Percentiles rank a stretch among this genome's conserved stretches.
phyloP scores from a whole-genome alignment of 768 basidiomycete genomes.

The Termitomyces sp. region DNA sequence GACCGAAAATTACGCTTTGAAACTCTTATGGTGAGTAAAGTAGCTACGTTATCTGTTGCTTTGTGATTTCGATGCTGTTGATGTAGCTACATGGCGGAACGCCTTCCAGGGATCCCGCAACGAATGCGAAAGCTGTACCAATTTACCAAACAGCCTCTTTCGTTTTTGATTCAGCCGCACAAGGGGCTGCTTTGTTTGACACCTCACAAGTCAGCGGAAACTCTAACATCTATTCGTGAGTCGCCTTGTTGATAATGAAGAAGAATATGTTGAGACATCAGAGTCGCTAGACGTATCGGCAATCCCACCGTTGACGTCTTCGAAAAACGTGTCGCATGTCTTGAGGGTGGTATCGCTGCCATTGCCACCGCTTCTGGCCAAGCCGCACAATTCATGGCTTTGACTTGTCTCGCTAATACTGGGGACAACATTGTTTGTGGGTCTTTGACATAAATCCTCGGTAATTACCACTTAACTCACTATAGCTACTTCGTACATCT shows the following conservation, averaged over 20 bases:
- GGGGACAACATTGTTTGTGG: slow-evolving; percentile 67
- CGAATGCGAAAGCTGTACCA: slow-evolving; percentile 58
- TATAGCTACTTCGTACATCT: slow-evolving; percentile 7
- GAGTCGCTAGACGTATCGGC: slow-evolving; percentile 4
- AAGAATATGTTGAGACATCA: background rate
- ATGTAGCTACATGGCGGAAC: slow-evolving; percentile 57
- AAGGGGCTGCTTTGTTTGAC: slow-evolving; percentile 26
- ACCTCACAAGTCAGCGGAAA: slow-evolving; percentile 2
- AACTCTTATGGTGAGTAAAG: slow-evolving; percentile 24
- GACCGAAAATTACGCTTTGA: slow-evolving; percentile 47
- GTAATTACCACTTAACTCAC: background rate
- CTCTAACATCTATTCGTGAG: slow-evolving; percentile 3
- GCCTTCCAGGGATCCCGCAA: slow-evolving; percentile 43
- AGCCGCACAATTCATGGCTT: slow-evolving; percentile 57
- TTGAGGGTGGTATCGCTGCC: slow-evolving; percentile 61
- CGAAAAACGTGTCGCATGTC: slow-evolving; percentile 58
- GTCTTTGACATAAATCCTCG: slow-evolving; percentile 22
- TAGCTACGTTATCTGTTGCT: background rate
- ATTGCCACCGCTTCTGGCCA: slow-evolving; percentile 57
- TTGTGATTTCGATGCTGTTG: background rate
- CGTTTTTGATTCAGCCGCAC: slow-evolving; percentile 45
- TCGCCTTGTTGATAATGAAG: background rate
- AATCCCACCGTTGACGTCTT: slow-evolving; percentile 41
- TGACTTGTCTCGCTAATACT: slow-evolving; percentile 41
- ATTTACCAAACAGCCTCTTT: slow-evolving; percentile 57